Conservation (phyloP, 192 early-diverging fungal species). For the Cladochytrium replicatum region DNA sequence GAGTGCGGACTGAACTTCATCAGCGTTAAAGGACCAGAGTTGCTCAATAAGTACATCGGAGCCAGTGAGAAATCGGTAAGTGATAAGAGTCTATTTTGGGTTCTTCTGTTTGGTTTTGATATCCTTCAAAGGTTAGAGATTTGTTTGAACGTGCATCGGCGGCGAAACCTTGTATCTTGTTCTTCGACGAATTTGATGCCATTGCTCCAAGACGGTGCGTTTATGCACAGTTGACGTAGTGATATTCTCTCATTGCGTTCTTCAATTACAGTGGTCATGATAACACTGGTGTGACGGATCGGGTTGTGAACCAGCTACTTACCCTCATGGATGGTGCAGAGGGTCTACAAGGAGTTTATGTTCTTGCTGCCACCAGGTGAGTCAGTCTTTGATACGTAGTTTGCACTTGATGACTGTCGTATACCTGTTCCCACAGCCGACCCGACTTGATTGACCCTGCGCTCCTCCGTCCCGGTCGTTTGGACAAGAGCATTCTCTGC, state of each 20-base stretch:
- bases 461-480: conserved; percentile 71
- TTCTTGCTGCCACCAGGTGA: conserved; percentile 83
- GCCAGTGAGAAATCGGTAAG: conserved; percentile 85
- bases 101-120: neutral
- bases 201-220: conserved; percentile 79
- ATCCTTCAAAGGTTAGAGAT: conserved; percentile 54
- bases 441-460: conserved; percentile 84
- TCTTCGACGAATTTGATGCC: conserved; percentile 98
- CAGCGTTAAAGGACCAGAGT: conserved; percentile 92
- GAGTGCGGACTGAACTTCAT: conserved; percentile 98
- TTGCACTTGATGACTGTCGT: conserved; percentile 81
- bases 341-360: conserved; percentile 90
- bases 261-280: conserved; percentile 70
- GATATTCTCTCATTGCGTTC: neutral
- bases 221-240: neutral
- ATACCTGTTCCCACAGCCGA: conserved; percentile 64
- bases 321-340: conserved; percentile 99
- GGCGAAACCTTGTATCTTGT: conserved; percentile 88
- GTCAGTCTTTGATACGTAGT: conserved; percentile 22
- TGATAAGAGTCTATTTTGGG: neutral
- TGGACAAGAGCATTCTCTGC: conserved; percentile 77
- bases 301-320: conserved; percentile 97
- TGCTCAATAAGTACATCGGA: conserved; percentile 98
- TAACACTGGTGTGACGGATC: conserved; percentile 95
- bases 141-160: conserved; percentile 89